A percentile compares a stretch with the other conserved stretches of the same genome.
Conservation (phyloP, 345 rosid species). For the Hibiscus syriacus region DNA sequence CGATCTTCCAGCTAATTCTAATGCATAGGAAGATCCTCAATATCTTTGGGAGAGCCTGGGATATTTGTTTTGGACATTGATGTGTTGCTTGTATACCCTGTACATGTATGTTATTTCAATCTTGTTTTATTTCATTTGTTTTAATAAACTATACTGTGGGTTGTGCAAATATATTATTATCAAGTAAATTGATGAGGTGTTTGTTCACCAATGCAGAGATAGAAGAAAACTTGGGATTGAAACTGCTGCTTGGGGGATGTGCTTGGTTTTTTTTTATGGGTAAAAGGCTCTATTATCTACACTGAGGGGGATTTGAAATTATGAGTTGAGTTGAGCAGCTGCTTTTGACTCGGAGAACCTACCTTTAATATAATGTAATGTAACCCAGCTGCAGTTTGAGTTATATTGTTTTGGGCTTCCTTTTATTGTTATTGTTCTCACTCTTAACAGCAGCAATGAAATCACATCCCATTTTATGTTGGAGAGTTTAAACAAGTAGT, state of each 20-base stretch:
- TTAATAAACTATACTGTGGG: neutral
- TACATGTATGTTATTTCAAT: slow-evolving; percentile 50
- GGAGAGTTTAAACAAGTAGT: neutral
- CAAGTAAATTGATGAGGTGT: neutral
- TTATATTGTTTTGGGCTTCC: neutral
- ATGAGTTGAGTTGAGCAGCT: slow-evolving; percentile 10
- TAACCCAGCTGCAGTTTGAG: neutral
- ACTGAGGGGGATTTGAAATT: slow-evolving; percentile 18
- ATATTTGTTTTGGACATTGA: neutral
- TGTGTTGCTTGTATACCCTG: slow-evolving; percentile 46
- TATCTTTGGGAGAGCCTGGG: slow-evolving; percentile 6
- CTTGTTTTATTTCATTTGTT: neutral
- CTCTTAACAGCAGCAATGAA: slow-evolving; percentile 22
- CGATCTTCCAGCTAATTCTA: slow-evolving; percentile 44
- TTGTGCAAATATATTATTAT: no score
- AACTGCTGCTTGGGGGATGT: slow-evolving; percentile 20
- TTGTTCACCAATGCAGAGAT: slow-evolving; percentile 27
- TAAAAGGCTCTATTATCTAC: slow-evolving; percentile 15
- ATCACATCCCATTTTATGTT: slow-evolving; percentile 22
- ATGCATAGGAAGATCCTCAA: slow-evolving; percentile 23
- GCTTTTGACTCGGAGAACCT: slow-evolving; percentile 14
- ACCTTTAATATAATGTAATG: slow-evolving; percentile 5
- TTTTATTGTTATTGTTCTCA: neutral
- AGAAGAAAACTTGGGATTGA: slow-evolving; percentile 30
- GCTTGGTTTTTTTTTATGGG: no score